Percentiles rank a stretch among this genome's conserved stretches.
phyloP scores from a whole-genome alignment of 129 eudicot genomes.

The Heracleum sosnowskyi region DNA sequence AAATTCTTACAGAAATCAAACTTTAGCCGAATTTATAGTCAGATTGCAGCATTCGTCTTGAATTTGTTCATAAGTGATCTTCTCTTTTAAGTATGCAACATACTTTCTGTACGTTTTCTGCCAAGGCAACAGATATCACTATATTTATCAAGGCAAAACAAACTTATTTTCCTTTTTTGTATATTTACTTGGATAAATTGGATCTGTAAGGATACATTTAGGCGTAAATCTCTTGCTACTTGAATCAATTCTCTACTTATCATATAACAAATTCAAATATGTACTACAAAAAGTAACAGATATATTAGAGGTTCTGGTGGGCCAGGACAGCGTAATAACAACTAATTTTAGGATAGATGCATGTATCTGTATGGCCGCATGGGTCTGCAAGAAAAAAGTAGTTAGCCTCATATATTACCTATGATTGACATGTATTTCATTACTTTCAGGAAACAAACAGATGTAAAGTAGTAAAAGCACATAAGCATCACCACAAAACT shows the following conservation, averaged over 20 bases:
- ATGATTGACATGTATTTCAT: constrained; percentile 1
- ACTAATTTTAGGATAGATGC: constrained; percentile 5
- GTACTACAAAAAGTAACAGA: not conserved
- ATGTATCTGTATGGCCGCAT: constrained; percentile 2
- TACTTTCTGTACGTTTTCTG: not conserved
- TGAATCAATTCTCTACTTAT: not conserved
- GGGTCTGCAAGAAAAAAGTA: not conserved
- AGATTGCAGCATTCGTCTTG: not conserved
- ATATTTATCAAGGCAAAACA: not conserved
- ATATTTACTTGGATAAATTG: not conserved
- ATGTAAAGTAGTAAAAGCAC: constrained; percentile 1
- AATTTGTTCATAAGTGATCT: not conserved
- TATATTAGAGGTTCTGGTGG: not conserved
- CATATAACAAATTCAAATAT: not conserved
- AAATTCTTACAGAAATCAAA: not conserved
- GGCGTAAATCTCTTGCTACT: not conserved
- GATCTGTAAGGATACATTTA: not conserved
- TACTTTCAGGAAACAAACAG: not conserved
- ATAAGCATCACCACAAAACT: constrained; percentile 7
- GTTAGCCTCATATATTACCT: not conserved
- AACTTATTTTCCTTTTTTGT: not conserved
- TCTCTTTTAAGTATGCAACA: not conserved
- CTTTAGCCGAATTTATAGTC: not conserved
- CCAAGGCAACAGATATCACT: not conserved
- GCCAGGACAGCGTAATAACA: not conserved